These are phyloP conservation scores for Neofusicoccum parvum DNA, from an alignment of 2,329 filamentous ascomycete genomes.

Conservation along the genomic window DNA sequence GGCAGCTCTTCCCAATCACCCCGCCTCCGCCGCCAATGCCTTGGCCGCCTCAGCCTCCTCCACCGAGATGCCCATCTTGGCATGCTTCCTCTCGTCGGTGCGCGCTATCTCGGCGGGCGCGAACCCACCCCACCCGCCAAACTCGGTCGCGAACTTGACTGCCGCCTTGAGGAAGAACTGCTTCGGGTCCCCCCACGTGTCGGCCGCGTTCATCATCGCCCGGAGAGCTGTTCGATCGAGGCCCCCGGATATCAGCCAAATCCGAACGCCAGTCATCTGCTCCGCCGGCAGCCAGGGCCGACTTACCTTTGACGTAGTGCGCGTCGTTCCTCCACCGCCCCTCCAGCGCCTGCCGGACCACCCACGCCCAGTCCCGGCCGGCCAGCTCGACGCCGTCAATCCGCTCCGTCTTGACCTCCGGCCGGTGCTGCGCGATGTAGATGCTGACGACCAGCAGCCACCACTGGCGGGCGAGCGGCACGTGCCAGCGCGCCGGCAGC, in stretches of 20 bases:
- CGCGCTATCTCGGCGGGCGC: slow-evolving; percentile 23
- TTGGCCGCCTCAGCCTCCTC: not conserved
- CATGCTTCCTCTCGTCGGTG: slow-evolving; percentile 2
- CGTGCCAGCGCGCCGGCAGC: slow-evolving; percentile 73
- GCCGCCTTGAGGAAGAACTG: slow-evolving; percentile 69
- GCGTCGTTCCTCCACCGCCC: slow-evolving; percentile 71
- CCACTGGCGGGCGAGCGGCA: slow-evolving; percentile 80
- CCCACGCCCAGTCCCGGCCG: slow-evolving; percentile 74
- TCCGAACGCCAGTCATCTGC: too few relatives aligned
- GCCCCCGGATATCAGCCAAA: not conserved
- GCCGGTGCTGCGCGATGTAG: slow-evolving; percentile 76
- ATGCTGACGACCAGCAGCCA: slow-evolving; percentile 80
- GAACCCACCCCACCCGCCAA: slow-evolving; percentile 66
- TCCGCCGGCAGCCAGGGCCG: too few relatives aligned
- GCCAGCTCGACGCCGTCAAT: slow-evolving; percentile 63
- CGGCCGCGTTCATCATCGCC: slow-evolving; percentile 72
- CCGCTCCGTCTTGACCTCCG: slow-evolving; percentile 67
- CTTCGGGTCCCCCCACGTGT: slow-evolving; percentile 73
- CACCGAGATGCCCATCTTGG: not conserved
- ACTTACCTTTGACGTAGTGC: slow-evolving; percentile 76
- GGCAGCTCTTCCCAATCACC: not conserved
- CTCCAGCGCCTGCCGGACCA: slow-evolving; percentile 69
- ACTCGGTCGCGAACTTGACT: slow-evolving; percentile 72
- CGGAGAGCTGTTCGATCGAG: slow-evolving; percentile 58
- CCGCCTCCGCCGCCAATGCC: not conserved